Percentiles rank a stretch among this genome's conserved stretches.
These are phyloP conservation scores for Trametes cubensis DNA, from an alignment of 768 basidiomycete genomes.

Conservation along the genomic window DNA sequence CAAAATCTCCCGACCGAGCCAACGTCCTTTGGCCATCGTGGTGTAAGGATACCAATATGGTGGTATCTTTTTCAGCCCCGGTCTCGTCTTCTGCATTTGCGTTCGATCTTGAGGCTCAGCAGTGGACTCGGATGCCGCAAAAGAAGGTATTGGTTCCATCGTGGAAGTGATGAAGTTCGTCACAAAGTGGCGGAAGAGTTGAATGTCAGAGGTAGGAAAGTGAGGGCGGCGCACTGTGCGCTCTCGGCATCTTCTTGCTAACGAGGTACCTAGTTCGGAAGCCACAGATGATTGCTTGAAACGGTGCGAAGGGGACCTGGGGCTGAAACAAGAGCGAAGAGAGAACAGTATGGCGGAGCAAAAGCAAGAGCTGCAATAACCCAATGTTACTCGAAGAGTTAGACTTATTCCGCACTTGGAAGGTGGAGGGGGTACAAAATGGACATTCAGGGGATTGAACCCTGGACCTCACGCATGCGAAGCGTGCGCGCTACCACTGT, in stretches of 20 bases:
- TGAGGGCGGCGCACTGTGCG: conserved; percentile 38
- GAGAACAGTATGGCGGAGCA: no score
- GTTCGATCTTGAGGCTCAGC: background rate
- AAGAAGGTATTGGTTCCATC: conserved; percentile 37
- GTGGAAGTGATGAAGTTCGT: conserved; percentile 53
- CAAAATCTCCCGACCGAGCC: conserved; percentile 84
- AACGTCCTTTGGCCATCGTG: conserved; percentile 90
- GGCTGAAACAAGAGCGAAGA: no score
- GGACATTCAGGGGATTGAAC: conserved; percentile 38
- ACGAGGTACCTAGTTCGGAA: conserved; percentile 7
- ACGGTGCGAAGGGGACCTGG: no score
- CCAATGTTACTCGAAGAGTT: no score
- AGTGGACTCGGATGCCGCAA: background rate
- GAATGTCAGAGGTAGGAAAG: conserved; percentile 51
- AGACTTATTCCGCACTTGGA: no score
- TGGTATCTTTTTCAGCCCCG: conserved; percentile 73
- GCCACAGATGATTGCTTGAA: background rate
- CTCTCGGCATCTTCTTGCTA: conserved; percentile 15
- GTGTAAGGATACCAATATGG: conserved; percentile 95
- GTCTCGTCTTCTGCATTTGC: background rate
- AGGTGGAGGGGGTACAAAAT: no score
- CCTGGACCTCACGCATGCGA: conserved; percentile 39
- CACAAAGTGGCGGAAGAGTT: conserved; percentile 62
- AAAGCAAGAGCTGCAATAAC: no score
- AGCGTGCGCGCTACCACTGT: conserved; percentile 42